A percentile compares a stretch with the other conserved stretches of the same genome.
phyloP scores from a whole-genome alignment of 371 early-diverging fungal species.

The Dichotomocladium elegans region DNA sequence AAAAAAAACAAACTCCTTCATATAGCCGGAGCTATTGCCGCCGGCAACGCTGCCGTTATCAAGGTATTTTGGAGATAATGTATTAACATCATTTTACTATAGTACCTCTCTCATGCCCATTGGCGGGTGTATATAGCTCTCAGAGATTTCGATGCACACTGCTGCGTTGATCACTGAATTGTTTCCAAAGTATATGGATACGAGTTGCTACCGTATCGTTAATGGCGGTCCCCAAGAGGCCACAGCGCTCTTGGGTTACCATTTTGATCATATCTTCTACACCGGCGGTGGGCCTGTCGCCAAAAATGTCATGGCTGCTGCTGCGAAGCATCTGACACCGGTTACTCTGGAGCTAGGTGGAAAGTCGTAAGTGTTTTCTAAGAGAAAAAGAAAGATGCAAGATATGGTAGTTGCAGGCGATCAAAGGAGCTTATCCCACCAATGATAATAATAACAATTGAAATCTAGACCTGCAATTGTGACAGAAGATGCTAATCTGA shows the following conservation, averaged over 20 bases:
- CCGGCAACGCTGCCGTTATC: slow-evolving; percentile 75
- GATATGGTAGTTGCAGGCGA: not conserved
- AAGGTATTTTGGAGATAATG: no score
- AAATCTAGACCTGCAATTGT: slow-evolving; percentile 60
- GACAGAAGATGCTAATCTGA: slow-evolving; percentile 58
- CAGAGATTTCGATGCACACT: slow-evolving; percentile 72
- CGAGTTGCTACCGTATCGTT: slow-evolving; percentile 63
- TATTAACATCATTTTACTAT: no score
- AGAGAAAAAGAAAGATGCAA: not conserved
- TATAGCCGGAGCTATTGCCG: slow-evolving; percentile 84
- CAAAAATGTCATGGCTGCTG: slow-evolving; percentile 73
- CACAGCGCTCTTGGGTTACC: slow-evolving; percentile 63
- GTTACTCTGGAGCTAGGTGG: slow-evolving; percentile 85
- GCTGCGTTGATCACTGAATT: slow-evolving; percentile 62
- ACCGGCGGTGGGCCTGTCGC: slow-evolving; percentile 83
- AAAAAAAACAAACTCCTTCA: not conserved
- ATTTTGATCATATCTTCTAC: slow-evolving; percentile 86
- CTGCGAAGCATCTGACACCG: slow-evolving; percentile 67
- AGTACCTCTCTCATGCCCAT: not conserved
- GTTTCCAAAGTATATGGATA: slow-evolving; percentile 74
- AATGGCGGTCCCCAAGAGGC: slow-evolving; percentile 81
- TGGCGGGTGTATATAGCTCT: slow-evolving; percentile 41
- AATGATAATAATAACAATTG: slow-evolving; percentile 31
- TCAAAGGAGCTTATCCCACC: no score
- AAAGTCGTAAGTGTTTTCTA: slow-evolving; percentile 62